phyloP scores from a whole-genome alignment of 1,284 basidiomycete species.

The Schizophyllum amplum region DNA sequence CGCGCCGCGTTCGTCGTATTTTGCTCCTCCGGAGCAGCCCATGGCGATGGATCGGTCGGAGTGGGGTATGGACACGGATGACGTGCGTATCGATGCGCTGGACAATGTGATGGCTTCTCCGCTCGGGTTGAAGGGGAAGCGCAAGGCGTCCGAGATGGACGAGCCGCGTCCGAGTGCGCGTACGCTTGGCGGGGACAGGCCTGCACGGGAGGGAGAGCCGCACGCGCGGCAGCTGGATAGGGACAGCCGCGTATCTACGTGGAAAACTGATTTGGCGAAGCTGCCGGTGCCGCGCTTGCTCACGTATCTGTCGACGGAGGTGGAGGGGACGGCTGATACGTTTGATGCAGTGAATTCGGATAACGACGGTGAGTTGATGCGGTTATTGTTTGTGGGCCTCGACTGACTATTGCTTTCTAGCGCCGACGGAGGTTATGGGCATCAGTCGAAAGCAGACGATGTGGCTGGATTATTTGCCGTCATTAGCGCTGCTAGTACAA shows the following conservation, averaged over 20 bases:
- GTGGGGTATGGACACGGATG: slow-evolving; percentile 37
- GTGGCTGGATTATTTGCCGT: slow-evolving; percentile 85
- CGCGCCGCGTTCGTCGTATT: slow-evolving; percentile 15
- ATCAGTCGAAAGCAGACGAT: slow-evolving; percentile 58
- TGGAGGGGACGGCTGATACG: slow-evolving; percentile 61
- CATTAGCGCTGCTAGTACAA: slow-evolving; percentile 57
- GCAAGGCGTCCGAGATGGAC: slow-evolving; percentile 23
- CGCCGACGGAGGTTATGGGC: slow-evolving; percentile 61
- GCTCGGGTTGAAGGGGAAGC: slow-evolving; percentile 37
- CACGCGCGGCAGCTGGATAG: slow-evolving; percentile 3
- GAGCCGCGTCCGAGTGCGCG: slow-evolving; percentile 22
- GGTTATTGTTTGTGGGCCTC: slow-evolving; percentile 3
- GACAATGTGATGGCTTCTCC: slow-evolving; percentile 35
- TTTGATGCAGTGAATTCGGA: slow-evolving; percentile 80
- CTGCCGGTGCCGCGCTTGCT: slow-evolving; percentile 46
- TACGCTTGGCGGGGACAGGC: slow-evolving; percentile 68
- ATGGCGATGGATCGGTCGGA: slow-evolving; percentile 15
- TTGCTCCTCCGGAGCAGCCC: slow-evolving; percentile 34
- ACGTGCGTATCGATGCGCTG: slow-evolving; percentile 42
- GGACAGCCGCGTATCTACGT: slow-evolving; percentile 1
- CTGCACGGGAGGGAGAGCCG: slow-evolving; percentile 46
- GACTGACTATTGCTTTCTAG: slow-evolving; percentile 23
- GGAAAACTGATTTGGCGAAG: slow-evolving; percentile 13
- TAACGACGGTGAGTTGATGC: slow-evolving; percentile 38
- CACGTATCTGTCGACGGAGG: slow-evolving; percentile 45